These are phyloP conservation scores for Whalleya microplaca DNA, from an alignment of 2,329 filamentous ascomycete genomes.

Conservation along the genomic window DNA sequence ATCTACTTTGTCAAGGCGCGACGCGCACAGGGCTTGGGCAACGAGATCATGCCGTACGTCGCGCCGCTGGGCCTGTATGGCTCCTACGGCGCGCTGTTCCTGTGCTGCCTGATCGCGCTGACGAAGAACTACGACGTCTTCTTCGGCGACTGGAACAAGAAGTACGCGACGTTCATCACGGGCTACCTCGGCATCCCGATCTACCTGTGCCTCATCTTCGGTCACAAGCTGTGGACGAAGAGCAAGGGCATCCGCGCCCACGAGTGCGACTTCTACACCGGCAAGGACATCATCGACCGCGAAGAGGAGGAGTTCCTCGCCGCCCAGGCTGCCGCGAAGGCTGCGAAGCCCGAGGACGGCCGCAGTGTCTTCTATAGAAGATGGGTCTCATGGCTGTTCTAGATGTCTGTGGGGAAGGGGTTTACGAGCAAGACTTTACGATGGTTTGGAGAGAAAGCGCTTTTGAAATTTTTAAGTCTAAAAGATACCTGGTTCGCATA, in stretches of 20 bases:
- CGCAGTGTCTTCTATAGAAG: slow-evolving; percentile 59
- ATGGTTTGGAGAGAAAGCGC: too few species aligned
- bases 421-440: too few species aligned
- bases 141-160: slow-evolving; percentile 49
- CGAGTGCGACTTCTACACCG: slow-evolving; percentile 70
- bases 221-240: slow-evolving; percentile 64
- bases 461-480: too few species aligned
- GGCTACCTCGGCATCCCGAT: slow-evolving; percentile 78
- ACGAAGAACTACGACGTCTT: slow-evolving; percentile 86
- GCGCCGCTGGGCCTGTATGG: slow-evolving; percentile 75
- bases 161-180: slow-evolving; percentile 76
- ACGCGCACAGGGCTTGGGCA: slow-evolving; percentile 60
- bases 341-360: slow-evolving; percentile 28
- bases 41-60: slow-evolving; percentile 62
- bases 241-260: slow-evolving; percentile 58
- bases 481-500: too few species aligned
- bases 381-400: slow-evolving; percentile 66
- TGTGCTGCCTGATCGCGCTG: slow-evolving; percentile 74
- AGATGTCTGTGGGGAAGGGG: slow-evolving; percentile 31
- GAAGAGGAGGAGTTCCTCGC: slow-evolving; percentile 73
- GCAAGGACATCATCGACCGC: slow-evolving; percentile 73
- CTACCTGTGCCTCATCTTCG: slow-evolving; percentile 70
- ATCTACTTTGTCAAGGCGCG: slow-evolving; percentile 68
- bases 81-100: slow-evolving; percentile 67
- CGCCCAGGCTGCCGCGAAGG: slow-evolving; percentile 47